These are phyloP conservation scores for Pythium myriotylum DNA, from an alignment of 352 stramenopile genomes.

Conservation along the genomic window DNA sequence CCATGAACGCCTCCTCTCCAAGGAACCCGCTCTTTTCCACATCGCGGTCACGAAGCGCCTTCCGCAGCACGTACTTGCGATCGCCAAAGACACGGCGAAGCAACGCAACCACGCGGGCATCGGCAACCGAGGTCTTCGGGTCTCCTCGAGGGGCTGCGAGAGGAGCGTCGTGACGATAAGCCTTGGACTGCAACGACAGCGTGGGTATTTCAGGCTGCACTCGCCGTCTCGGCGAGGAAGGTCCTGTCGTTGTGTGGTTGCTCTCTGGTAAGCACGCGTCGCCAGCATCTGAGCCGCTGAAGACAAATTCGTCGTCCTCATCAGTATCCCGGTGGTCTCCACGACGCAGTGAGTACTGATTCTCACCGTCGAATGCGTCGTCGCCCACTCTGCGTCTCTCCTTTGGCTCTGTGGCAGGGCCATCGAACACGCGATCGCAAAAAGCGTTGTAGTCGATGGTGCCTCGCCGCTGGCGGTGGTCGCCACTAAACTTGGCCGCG, in stretches of 20 bases:
- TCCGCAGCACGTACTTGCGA: conserved; percentile 74
- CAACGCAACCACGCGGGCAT: conserved; percentile 43
- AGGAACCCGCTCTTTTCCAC: conserved; percentile 54
- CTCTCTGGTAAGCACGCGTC: background rate
- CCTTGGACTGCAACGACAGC: background rate
- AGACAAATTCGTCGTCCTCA: conserved; percentile 2
- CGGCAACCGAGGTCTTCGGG: background rate
- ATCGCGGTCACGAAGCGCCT: conserved; percentile 64
- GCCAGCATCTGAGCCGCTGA: conserved; percentile 6
- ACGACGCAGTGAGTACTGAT: conserved; percentile 6
- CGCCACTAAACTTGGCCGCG: background rate
- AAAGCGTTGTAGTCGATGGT: conserved; percentile 23
- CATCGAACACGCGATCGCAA: conserved; percentile 28
- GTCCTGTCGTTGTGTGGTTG: background rate
- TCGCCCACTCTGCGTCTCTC: conserved; percentile 5
- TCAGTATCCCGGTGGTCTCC: conserved; percentile 3
- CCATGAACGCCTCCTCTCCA: conserved; percentile 79
- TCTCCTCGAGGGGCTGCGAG: background rate
- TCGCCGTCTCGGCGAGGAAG: conserved; percentile 7
- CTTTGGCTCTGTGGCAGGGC: background rate
- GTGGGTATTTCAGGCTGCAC: background rate
- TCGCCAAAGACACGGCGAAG: conserved; percentile 56
- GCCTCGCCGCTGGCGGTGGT: conserved; percentile 5
- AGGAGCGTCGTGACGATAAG: background rate
- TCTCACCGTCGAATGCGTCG: background rate